Evolutionary conservation across 352 stramenopile species (phyloP), one percentile per base, ranked within the genome.

Genomic region (Globisporangium emineosum): DNA sequence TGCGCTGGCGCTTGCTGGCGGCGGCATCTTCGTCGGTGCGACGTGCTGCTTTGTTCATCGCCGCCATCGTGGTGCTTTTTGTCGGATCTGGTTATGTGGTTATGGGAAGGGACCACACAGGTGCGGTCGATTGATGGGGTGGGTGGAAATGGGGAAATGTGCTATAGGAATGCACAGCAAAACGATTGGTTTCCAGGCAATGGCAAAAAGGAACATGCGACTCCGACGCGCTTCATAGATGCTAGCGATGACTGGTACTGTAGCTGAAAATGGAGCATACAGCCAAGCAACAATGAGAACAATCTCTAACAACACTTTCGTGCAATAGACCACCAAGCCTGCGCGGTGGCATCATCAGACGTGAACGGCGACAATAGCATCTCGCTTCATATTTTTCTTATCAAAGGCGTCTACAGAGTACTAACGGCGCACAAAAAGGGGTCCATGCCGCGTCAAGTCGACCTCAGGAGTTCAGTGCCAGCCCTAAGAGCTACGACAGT

Each of bases 1-100:
- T 81, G 60, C 80, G 78, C 54, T 71, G 49, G 54, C 80, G 83
- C 66, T 91, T 87, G 43, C 1, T 52, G 21, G 43, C 29, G 4
- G 30, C 30, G n/a, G 23, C 40, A 10, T 45, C 65, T 37, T 21
- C 50, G 13, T 59, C 54, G 2, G 54, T 29, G 17, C 25, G 58
- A 9, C 42, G 55, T 8, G 42, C 29, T 17, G 67, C 49, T 51
- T 70, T 70, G 27, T 25, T 49, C 29, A 45, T 57, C 61, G 56
- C 47, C n/a, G 17, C n/a, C 52, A 58, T 57, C 15, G 33, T 25
- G 15, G 7, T 7, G 8, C 17, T 1, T 8, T 57, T 57, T 25
- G 27, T 56, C 23, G 17, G 15, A 30, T 43, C 10, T 29, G 52
- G 40, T 25, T 29, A 33, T 12, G 13, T 40, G 33, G 37, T 15